Base-by-base conservation (phyloP, 495 filamentous ascomycete genomes). In the Penicillium flavigenum region DNA sequence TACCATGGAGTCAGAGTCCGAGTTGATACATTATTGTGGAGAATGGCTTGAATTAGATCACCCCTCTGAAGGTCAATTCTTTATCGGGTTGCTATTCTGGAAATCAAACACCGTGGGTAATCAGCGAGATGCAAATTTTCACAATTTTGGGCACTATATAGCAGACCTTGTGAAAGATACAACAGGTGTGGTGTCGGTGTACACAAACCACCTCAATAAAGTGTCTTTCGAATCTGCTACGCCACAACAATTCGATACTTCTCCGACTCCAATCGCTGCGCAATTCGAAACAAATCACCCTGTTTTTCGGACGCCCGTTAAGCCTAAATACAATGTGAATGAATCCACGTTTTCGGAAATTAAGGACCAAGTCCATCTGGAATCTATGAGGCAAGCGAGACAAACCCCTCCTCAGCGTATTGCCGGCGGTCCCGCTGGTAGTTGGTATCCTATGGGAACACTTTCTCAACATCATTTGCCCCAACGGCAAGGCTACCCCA, bases 51-150 rank as follows among this genome's bases (percentile, higher is more conserved):
- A 58, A 52, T 1, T 10, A 38, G 47, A 58, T 12, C 17, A 29
- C 29, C 31, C 14, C 24, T 44, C 48, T 17, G 48, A 46, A 29
- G 41, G 53, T 53, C 27, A n/a, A 32, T 58, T 45, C 29, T 58
- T 58, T 58, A 38, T 53, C 45, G 56, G 47, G 5, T 42, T 58
- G 48, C 56, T 58, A 27, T 47, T 58, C 56, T 58, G 56, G 56
- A 58, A 58, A 44, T 58, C 32, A n/a, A 51, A 29, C 27, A 29
- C 27, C 1, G 27, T 29, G 27, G 27, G 27, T 29, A 29, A 29
- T 29, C 27, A 1, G 7, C 27, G 27, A 29, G 27, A 29, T 9
- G 27, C 27, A 29, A 29, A 29, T 29, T 29, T 29, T 29, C 27
- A 29, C 7, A 29, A 29, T 29, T 0, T 29, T 1, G 8, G 27